Percentiles rank a stretch among this genome's conserved stretches.
Conservation (phyloP, 805 yeast species). For the Lachancea quebecensis region DNA sequence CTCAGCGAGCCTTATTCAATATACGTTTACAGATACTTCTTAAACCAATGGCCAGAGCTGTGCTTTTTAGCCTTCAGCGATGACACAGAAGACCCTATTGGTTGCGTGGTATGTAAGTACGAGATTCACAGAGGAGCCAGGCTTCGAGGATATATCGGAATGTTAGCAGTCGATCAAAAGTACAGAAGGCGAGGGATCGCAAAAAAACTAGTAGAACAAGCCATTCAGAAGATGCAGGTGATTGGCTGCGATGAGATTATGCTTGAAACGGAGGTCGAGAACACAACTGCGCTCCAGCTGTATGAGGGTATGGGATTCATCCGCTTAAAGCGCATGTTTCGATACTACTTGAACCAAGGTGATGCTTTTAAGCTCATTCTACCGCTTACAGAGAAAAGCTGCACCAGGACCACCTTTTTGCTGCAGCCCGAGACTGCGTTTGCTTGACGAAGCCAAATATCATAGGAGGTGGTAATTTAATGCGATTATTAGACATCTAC, state of each 20-base stretch:
- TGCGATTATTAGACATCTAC: background rate
- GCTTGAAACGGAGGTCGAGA: slow-evolving; percentile 85
- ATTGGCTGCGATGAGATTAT: slow-evolving; percentile 81
- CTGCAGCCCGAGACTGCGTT: slow-evolving; percentile 15
- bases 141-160: slow-evolving; percentile 87
- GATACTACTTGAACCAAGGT: slow-evolving; percentile 86
- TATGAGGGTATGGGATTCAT: slow-evolving; percentile 75
- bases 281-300: slow-evolving; percentile 57
- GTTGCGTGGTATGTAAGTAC: slow-evolving; percentile 76
- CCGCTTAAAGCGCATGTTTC: slow-evolving; percentile 64
- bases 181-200: slow-evolving; percentile 82
- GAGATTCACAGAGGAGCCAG: slow-evolving; percentile 65
- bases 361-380: slow-evolving; percentile 86
- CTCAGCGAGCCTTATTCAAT: slow-evolving; percentile 91
- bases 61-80: slow-evolving; percentile 55
- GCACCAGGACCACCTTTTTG: slow-evolving; percentile 49
- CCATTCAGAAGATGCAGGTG: slow-evolving; percentile 57
- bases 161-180: slow-evolving; percentile 75
- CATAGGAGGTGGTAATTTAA: background rate
- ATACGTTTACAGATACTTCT: slow-evolving; percentile 84
- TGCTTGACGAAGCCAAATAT: background rate
- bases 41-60: slow-evolving; percentile 85
- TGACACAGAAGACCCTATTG: slow-evolving; percentile 42
- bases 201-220: slow-evolving; percentile 53
- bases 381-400: slow-evolving; percentile 62